Conservation (phyloP, 2,329 filamentous ascomycete species). For the Fusarium piperis region DNA sequence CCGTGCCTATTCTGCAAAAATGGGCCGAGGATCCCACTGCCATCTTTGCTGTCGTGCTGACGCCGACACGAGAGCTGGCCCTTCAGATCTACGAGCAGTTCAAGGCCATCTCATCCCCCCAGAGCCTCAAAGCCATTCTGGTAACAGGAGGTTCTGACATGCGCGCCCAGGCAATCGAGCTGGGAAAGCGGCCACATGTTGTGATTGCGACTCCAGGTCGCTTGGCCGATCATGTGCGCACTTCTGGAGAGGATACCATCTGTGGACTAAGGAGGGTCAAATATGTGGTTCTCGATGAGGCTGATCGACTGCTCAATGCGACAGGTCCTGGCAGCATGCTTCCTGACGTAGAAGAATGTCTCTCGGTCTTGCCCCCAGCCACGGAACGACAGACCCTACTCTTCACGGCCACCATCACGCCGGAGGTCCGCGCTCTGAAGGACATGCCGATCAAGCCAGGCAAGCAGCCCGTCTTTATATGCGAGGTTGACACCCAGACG, state of each 20-base stretch:
- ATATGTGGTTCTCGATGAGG: slow-evolving; percentile 94
- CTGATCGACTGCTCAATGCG: slow-evolving; percentile 84
- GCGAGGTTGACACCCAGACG: slow-evolving; percentile 81
- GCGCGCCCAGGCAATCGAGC: slow-evolving; percentile 85
- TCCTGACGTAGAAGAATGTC: slow-evolving; percentile 90
- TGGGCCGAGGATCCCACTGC: slow-evolving; percentile 93
- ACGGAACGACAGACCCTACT: slow-evolving; percentile 88
- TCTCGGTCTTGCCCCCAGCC: slow-evolving; percentile 81
- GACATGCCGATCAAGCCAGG: slow-evolving; percentile 74
- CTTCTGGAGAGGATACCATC: slow-evolving; percentile 90
- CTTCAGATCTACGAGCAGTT: slow-evolving; percentile 97
- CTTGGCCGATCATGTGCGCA: slow-evolving; percentile 91
- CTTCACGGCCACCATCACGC: slow-evolving; percentile 95
- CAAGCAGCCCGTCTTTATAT: slow-evolving; percentile 84
- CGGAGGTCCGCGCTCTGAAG: slow-evolving; percentile 89
- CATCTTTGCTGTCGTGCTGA: slow-evolving; percentile 89
- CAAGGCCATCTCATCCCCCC: slow-evolving; percentile 88
- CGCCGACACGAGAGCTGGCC: slow-evolving; percentile 89
- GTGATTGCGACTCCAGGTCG: slow-evolving; percentile 95
- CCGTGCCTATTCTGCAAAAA: slow-evolving; percentile 90
- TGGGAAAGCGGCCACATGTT: slow-evolving; percentile 85
- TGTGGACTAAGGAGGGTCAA: slow-evolving; percentile 80
- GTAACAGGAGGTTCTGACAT: slow-evolving; percentile 94
- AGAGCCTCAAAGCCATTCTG: slow-evolving; percentile 87
- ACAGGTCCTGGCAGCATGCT: slow-evolving; percentile 86